Base-by-base conservation (phyloP, 352 stramenopile species). In the Globisporangium carolinianum region DNA sequence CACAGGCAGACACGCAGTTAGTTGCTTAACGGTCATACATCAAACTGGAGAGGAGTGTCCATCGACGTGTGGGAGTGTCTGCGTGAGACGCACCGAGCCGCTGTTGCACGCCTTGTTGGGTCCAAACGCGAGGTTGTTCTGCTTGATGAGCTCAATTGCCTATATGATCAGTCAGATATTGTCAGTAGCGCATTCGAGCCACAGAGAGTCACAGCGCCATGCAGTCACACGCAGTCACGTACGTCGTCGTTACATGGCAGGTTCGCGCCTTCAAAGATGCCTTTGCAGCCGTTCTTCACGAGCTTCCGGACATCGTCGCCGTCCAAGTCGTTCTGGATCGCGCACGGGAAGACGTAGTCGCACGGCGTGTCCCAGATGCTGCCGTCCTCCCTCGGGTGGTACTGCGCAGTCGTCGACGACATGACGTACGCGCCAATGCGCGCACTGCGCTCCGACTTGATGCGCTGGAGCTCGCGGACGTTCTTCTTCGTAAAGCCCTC, bases 341-440 rank as follows among this genome's bases (percentile, higher is more conserved):
- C 95, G 66, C 94, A 98, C 39, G 96, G 93, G 66, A 99, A 98
- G 54, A 89, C 94, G 61, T 98, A 89, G 74, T 99, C 97, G 65
- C 94, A 98, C 14, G 78, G 68, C n/a, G 88, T 86, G 35, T 87
- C 86, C 92, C 91, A 98, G 39, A 96, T 75, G 55, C 72, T 82
- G 45, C 79, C 63, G 49, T 89, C 83, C 58, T 93, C 78, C 5
- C 66, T 59, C 24, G 84, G 84, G 63, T 94, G 71, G 75, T 98
- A 98, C 58, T 76, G 76, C 48, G 87, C 91, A 58, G 72, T 90
- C 0, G 86, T 90, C 48, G 81, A 95, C 65, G 83, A 90, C 83
- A 94, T 93, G 66, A 94, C 91, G 71, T 95, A 96, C 47, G 73
- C 84, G 14, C 84, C 84, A 10, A 94, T 68, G 52, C 83, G 82